A percentile compares a stretch with the other conserved stretches of the same genome.
phyloP scores from a whole-genome alignment of 2,329 filamentous ascomycete species.

The Pseudocercospora fuligena region DNA sequence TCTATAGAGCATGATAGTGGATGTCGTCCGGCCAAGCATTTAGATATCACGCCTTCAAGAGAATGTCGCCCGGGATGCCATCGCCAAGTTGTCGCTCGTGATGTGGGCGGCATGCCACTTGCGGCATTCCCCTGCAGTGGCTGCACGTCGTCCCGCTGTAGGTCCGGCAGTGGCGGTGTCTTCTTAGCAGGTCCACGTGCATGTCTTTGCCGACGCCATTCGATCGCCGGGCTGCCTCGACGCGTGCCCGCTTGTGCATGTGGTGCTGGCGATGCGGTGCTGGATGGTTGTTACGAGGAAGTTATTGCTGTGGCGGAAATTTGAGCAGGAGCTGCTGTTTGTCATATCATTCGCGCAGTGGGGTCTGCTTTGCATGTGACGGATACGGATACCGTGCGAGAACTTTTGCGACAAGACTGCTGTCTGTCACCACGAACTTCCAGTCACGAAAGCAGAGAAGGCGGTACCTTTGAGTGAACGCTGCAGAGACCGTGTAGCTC shows the following conservation, averaged over 20 bases:
- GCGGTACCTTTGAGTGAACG: background rate
- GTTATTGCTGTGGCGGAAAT: background rate
- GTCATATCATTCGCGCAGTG: background rate
- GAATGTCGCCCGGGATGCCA: no score
- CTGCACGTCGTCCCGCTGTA: no score
- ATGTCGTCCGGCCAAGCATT: no score
- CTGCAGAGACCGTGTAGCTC: slow-evolving; percentile 13
- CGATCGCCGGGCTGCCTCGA: background rate
- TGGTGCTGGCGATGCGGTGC: background rate
- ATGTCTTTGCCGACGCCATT: slow-evolving; percentile 4
- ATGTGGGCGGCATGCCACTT: background rate
- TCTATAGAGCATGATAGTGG: no score
- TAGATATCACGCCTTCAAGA: no score
- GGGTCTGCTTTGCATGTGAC: background rate
- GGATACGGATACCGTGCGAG: background rate
- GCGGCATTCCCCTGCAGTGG: background rate
- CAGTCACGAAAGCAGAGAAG: background rate
- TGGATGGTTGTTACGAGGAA: background rate
- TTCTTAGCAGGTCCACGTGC: background rate
- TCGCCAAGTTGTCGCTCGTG: no score
- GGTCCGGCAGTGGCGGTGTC: background rate
- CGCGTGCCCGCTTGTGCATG: background rate
- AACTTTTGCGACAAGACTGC: background rate
- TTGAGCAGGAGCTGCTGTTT: background rate
- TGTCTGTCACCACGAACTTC: background rate